These are phyloP conservation scores for Trichoderma harzianum DNA, from an alignment of 2,329 filamentous ascomycete species.

Conservation along the genomic window DNA sequence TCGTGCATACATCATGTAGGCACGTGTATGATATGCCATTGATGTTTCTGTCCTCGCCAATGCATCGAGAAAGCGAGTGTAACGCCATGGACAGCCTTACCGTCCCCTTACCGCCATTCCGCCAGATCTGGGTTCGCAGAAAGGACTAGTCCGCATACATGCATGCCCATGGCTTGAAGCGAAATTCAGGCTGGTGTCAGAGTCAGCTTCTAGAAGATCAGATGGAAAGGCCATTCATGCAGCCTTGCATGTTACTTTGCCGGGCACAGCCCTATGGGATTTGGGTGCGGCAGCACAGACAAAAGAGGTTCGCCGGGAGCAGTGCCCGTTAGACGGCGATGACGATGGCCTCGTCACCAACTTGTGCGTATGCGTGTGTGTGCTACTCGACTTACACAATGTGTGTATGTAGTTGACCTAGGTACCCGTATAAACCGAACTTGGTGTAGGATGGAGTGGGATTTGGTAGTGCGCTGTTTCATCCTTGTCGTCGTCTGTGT, in stretches of 20 bases:
- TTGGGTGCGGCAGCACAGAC: neutral
- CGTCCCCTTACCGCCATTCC: neutral
- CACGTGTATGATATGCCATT: neutral
- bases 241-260: neutral
- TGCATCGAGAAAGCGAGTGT: neutral
- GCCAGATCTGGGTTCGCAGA: constrained; percentile 6
- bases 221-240: constrained; percentile 5
- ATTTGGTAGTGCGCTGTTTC: neutral
- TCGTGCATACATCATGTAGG: neutral
- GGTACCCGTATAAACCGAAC: neutral
- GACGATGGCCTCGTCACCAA: neutral
- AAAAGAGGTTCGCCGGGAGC: neutral
- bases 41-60: neutral
- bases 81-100: constrained; percentile 1
- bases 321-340: neutral
- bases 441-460: neutral
- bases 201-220: constrained; percentile 17
- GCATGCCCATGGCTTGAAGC: neutral
- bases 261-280: constrained; percentile 6
- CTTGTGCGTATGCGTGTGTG: neutral
- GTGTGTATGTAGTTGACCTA: neutral
- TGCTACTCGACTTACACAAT: neutral
- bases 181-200: neutral
- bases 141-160: neutral
- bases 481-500: neutral